phyloP scores from a whole-genome alignment of 148 eudicot genomes.

The Rhododendron griersonianum region DNA sequence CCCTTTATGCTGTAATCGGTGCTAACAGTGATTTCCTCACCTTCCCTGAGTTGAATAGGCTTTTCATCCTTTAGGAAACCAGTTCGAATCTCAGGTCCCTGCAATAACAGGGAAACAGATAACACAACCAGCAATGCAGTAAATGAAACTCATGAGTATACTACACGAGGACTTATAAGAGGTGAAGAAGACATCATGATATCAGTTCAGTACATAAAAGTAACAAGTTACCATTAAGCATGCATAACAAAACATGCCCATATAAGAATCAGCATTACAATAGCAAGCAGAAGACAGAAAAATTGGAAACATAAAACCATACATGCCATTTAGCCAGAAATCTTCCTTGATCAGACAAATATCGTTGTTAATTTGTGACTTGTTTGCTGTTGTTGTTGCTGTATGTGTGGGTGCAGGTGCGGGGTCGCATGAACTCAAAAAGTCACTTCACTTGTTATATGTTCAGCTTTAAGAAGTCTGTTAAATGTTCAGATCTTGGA shows the following conservation, averaged over 20 bases:
- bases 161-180: background rate
- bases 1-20: conserved; percentile 61
- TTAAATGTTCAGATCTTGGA: background rate
- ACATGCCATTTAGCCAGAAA: background rate
- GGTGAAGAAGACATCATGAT: background rate
- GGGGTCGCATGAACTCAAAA: background rate
- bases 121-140: background rate
- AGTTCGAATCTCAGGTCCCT: conserved; percentile 85
- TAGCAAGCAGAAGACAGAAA: background rate
- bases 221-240: background rate
- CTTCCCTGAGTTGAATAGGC: conserved; percentile 57
- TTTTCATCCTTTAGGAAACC: conserved; percentile 60
- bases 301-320: background rate
- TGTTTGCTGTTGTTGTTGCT: background rate
- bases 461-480: background rate
- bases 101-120: conserved; percentile 7
- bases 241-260: background rate
- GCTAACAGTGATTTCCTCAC: conserved; percentile 51
- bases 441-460: background rate
- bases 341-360: background rate
- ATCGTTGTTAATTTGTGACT: background rate
- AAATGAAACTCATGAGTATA: background rate
- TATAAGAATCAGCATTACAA: background rate
- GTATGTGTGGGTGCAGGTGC: background rate
- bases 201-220: background rate